A percentile compares a stretch with the other conserved stretches of the same genome.
phyloP scores from a whole-genome alignment of 116 monocot genomes.

The Papilionanthe hybrid region DNA sequence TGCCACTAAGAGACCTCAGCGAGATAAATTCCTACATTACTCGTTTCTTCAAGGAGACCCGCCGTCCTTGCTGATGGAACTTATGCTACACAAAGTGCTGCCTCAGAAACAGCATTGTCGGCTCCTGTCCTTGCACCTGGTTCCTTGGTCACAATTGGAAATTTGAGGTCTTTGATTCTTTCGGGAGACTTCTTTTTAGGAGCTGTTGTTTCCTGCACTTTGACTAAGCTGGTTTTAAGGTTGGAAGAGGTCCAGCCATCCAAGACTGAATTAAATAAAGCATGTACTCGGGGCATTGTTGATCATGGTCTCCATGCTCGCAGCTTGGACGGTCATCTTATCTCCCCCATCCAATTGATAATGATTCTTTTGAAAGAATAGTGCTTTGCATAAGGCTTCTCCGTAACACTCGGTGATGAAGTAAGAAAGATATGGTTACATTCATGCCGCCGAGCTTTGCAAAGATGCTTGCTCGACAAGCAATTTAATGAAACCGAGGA shows the following conservation, averaged over 20 bases:
- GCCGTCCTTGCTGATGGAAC: slow-evolving; percentile 80
- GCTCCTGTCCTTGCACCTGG: slow-evolving; percentile 49
- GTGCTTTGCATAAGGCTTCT: slow-evolving; percentile 64
- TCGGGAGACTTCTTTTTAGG: slow-evolving; percentile 82
- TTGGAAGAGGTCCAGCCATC: slow-evolving; percentile 74
- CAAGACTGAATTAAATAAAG: slow-evolving; percentile 51
- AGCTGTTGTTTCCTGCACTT: slow-evolving; percentile 54
- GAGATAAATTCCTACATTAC: slow-evolving; percentile 43
- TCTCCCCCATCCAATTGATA: slow-evolving; percentile 67
- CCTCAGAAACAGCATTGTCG: slow-evolving; percentile 53
- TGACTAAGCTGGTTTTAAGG: slow-evolving; percentile 67
- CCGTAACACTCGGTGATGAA: slow-evolving; percentile 76
- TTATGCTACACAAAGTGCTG: slow-evolving; percentile 85
- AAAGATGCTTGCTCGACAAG: slow-evolving; percentile 82
- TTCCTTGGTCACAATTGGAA: slow-evolving; percentile 36
- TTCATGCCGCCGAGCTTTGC: slow-evolving; percentile 77
- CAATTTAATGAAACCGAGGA: slow-evolving; percentile 68
- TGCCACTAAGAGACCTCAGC: slow-evolving; percentile 31
- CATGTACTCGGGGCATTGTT: slow-evolving; percentile 33
- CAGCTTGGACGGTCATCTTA: slow-evolving; percentile 69
- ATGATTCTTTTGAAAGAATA: slow-evolving; percentile 75
- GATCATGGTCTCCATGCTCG: slow-evolving; percentile 64
- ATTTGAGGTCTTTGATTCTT: slow-evolving; percentile 71
- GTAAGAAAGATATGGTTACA: slow-evolving; percentile 69
- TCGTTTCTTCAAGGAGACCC: slow-evolving; percentile 67